phyloP scores from a whole-genome alignment of 805 yeast species.

The Candida qinlingensis region DNA sequence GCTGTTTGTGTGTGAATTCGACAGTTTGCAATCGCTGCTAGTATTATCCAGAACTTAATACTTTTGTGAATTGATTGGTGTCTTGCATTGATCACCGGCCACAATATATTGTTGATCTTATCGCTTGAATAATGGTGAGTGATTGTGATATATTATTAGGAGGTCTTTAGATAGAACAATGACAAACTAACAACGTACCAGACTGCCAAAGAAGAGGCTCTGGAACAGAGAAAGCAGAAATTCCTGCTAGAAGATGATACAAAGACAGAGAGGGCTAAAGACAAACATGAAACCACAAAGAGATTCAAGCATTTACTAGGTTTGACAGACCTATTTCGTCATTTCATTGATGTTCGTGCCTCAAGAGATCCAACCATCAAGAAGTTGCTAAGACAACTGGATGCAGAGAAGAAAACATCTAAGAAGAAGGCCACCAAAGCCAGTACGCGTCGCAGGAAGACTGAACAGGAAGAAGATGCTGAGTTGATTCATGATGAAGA shows the following conservation, averaged over 20 bases:
- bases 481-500: slow-evolving; percentile 83
- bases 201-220: slow-evolving; percentile 20
- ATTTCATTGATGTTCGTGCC: slow-evolving; percentile 78
- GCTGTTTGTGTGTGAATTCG: no score
- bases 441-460: slow-evolving; percentile 62
- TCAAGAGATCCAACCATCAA: slow-evolving; percentile 71
- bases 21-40: no score
- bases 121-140: not conserved
- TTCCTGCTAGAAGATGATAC: slow-evolving; percentile 51
- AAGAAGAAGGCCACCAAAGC: slow-evolving; percentile 12
- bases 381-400: slow-evolving; percentile 52
- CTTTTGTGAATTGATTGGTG: no score
- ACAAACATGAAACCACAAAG: slow-evolving; percentile 63
- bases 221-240: slow-evolving; percentile 39
- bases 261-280: slow-evolving; percentile 47
- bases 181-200: not conserved
- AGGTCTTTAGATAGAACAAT: not conserved
- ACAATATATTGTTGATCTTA: no score
- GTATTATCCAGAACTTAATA: no score
- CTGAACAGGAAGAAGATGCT: slow-evolving; percentile 95
- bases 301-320: slow-evolving; percentile 79
- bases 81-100: no score
- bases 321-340: slow-evolving; percentile 80
- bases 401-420: slow-evolving; percentile 40
- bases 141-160: not conserved